A percentile compares a stretch with the other conserved stretches of the same genome.
Evolutionary conservation across 257 asterid genomes (phyloP).

Genomic region (Solanum ossicruentum): DNA sequence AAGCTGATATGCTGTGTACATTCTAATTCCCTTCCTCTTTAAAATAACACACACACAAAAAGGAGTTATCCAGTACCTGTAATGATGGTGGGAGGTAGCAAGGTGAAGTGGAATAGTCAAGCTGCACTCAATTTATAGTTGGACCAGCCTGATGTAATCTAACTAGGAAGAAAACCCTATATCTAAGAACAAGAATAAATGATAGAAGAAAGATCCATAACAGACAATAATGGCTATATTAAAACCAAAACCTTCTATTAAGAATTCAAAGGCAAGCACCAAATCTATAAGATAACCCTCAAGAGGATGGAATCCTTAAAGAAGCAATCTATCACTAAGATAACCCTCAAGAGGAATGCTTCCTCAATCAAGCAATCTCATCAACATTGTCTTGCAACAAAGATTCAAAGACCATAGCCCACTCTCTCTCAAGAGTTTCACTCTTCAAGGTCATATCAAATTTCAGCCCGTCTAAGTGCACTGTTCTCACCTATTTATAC

Average conservation of each 20-base stretch:
- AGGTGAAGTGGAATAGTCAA: not conserved
- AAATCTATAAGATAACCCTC: not conserved
- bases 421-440: not conserved
- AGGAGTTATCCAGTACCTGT: not conserved
- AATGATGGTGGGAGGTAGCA: not conserved
- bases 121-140: not conserved
- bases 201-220: not conserved
- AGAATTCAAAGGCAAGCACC: not conserved
- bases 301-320: too few species aligned
- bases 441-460: not conserved
- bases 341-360: not conserved
- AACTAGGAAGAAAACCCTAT: not conserved
- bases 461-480: not conserved
- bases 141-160: not conserved
- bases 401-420: not conserved
- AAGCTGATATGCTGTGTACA: not conserved
- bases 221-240: not conserved
- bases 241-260: not conserved
- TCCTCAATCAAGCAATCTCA: not conserved
- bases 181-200: not conserved
- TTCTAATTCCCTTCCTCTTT: not conserved
- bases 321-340: not conserved
- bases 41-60: not conserved
- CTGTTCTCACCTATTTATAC: not conserved
- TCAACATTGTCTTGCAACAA: not conserved